Conservation (phyloP, 441 rosid species). For the Aleurites moluccanus region DNA sequence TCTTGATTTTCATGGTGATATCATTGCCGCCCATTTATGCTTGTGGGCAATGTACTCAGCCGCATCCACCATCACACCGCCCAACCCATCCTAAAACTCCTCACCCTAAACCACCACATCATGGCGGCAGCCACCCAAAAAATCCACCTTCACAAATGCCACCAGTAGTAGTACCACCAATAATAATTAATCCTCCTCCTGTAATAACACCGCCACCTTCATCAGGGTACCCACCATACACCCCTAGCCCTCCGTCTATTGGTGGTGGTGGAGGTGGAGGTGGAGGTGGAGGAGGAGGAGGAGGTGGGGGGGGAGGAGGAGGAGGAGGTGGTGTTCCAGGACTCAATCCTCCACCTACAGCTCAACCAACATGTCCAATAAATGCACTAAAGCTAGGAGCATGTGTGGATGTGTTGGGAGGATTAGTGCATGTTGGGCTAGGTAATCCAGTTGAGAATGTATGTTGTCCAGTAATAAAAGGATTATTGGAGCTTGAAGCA, state of each 20-base stretch:
- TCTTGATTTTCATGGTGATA: slow-evolving; percentile 50
- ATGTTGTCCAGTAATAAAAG: slow-evolving; percentile 63
- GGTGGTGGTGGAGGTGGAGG: slow-evolving; percentile 49
- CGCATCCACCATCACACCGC: slow-evolving; percentile 44
- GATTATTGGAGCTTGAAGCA: slow-evolving; percentile 69
- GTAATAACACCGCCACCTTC: slow-evolving; percentile 42
- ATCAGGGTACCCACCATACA: slow-evolving; percentile 35
- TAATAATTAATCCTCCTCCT: slow-evolving; percentile 40
- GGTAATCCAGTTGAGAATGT: slow-evolving; percentile 58
- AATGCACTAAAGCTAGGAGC: slow-evolving; percentile 67
- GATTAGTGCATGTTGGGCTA: slow-evolving; percentile 54
- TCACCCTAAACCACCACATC: slow-evolving; percentile 37
- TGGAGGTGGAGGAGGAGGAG: slow-evolving; percentile 42
- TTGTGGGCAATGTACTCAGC: slow-evolving; percentile 56
- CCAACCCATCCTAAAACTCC: slow-evolving; percentile 39
- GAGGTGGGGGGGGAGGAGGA: slow-evolving; percentile 30
- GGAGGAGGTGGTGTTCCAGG: slow-evolving; percentile 33
- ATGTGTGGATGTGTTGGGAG: slow-evolving; percentile 55
- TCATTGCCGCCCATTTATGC: slow-evolving; percentile 69
- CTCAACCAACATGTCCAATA: slow-evolving; percentile 46
- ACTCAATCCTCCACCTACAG: slow-evolving; percentile 26
- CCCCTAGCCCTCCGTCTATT: slow-evolving; percentile 14
- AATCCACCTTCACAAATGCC: slow-evolving; percentile 33
- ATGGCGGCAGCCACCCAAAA: slow-evolving; percentile 33
- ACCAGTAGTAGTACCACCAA: slow-evolving; percentile 36